Evolutionary conservation across 2,329 filamentous ascomycete genomes (phyloP), one percentile per base, ranked within the genome.

Genomic region (Aureobasidium sp.): DNA sequence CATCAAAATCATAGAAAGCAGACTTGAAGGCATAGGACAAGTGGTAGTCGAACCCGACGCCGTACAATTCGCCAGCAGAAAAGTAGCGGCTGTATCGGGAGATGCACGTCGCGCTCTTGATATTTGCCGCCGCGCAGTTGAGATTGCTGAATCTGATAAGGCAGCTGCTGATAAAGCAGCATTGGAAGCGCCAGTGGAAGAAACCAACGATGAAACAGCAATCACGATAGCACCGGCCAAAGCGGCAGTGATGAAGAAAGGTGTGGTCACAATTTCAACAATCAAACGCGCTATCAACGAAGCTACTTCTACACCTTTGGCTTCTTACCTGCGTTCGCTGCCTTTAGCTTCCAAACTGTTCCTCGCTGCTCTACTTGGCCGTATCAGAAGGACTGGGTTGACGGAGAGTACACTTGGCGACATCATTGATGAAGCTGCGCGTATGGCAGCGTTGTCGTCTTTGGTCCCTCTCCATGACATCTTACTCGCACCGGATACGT

Each of bases 1-100:
- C 44, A 96, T 97, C 89, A 89, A 88, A 67, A 99, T 99, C 70
- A 97, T 99, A 65, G 88, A 93, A 70, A 96, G 91, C n/a, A 88
- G 94, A 34, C 83, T 99, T 2, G 86, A 91, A 70, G 91, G 90
- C 59, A 90, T 97, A 0, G 91, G 91, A 30, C 65, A 70, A 62
- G 86, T 92, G 66, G 88, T 99, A 49, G 93, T 99, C 44, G 91
- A 97, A 64, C 79, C 90, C 1, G 94, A 99, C 70, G 95, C 94
- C 16, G 84, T 99, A 54, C 93, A 97, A 75, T 99, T 99, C 71
- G 94, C 94, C 3, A 93, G 90, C 68, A 86, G 94, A 64, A 99
- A 99, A 76, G 94, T 99, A 37, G 94, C 94, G 5, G 93, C 94
- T 42, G 95, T 99, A 48, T 95, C 90, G 66, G 95, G 94, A 63